Evolutionary conservation across 805 yeast species (phyloP), one percentile per base, ranked within the genome.

Genomic region (Metschnikowia kofuensis): DNA sequence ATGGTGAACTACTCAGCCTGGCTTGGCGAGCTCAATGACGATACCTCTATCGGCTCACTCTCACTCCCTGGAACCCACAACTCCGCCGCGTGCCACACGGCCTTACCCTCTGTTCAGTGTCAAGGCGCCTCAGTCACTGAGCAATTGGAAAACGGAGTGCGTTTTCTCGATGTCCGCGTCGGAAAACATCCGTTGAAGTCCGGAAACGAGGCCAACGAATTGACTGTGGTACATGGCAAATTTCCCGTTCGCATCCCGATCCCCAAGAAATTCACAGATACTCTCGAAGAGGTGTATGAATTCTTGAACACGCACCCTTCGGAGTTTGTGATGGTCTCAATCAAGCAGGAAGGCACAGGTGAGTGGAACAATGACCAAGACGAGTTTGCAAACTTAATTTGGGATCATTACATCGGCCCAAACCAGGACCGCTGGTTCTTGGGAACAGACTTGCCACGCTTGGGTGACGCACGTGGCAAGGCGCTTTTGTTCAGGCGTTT

Each of bases 1-100:
- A 72, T 73, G 77, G 76, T 72, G 47, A 58, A 70, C 47, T 70
- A 68, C 57, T 62, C 66, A 54, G 61, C 62, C 31, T 86, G 92
- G 94, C 65, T 83, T 70, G 61, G 66, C 32, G 72, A 75, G 10
- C 60, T 85, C 49, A 65, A 69, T 45, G 87, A 84, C 60, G 70
- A 80, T 62, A 68, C 76, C 16, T 59, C 59, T 37, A 52, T 87
- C 34, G 72, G 85, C 4, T 68, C 75, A 48, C 71, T 87, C 45
- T 72, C 91, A 0, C 71, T 87, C 44, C 90, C 92, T 9, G 94
- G 94, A n/a, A 86, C 92, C n/a, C 94, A 87, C 68, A 86, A 87
- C 62, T 76, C 88, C 38, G 89, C 86, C 12, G 92, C 92, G 6
- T 81, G 78, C 56, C 83, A 84, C 62, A 69, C 77, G 7, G 85